These are phyloP conservation scores for Arabis hirsuta DNA, from an alignment of 345 rosid genomes.

Conservation along the genomic window DNA sequence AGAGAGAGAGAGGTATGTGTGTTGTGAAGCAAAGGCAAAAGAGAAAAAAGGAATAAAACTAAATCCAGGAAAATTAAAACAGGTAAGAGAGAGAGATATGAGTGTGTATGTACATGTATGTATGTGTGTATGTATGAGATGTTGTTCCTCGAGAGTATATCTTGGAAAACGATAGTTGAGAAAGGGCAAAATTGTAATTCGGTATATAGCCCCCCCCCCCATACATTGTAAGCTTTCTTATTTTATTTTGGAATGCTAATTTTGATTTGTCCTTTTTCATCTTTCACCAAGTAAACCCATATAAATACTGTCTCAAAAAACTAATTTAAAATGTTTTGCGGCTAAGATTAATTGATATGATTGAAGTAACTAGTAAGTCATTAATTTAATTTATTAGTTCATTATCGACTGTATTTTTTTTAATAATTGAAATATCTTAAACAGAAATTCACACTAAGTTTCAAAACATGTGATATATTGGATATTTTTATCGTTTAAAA, in stretches of 20 bases:
- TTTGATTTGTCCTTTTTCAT: slow-evolving; percentile 9
- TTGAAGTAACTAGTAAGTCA: no score
- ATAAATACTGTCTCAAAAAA: neutral
- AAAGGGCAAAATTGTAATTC: slow-evolving; percentile 17
- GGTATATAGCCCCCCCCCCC: neutral
- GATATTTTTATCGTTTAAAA: no score
- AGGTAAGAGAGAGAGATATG: slow-evolving; percentile 48
- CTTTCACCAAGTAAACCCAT: slow-evolving; percentile 5
- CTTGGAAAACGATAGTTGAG: slow-evolving; percentile 66
- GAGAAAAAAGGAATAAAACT: slow-evolving; percentile 44
- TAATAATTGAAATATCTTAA: no score
- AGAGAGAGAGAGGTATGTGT: slow-evolving; percentile 44
- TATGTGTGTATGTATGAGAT: slow-evolving; percentile 36
- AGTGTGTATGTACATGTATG: slow-evolving; percentile 23
- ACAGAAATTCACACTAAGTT: no score
- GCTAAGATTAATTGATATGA: neutral
- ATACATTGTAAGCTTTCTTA: neutral
- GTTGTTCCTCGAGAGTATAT: slow-evolving; percentile 71
- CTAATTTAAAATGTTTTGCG: neutral
- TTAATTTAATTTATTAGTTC: no score
- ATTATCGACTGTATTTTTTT: no score
- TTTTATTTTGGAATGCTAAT: slow-evolving; percentile 7
- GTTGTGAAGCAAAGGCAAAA: slow-evolving; percentile 46
- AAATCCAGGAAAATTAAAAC: slow-evolving; percentile 37
- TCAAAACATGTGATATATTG: no score